Conservation (phyloP, 1,284 basidiomycete species). For the Cutaneotrichosporon arboriforme region DNA sequence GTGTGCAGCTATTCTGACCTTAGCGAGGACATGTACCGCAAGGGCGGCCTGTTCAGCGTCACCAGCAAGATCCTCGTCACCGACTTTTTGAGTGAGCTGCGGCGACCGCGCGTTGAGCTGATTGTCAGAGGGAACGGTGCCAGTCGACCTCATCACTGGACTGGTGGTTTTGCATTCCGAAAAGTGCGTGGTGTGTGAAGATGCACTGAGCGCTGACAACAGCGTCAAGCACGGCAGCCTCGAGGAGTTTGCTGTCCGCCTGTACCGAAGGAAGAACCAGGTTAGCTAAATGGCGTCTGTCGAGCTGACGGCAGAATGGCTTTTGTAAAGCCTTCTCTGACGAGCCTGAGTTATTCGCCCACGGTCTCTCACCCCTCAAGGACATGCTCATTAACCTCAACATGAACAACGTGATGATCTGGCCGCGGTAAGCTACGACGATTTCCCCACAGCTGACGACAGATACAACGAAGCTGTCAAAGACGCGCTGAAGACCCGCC, state of each 20-base stretch:
- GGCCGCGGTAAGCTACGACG: conserved; percentile 64
- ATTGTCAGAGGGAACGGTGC: too few species aligned
- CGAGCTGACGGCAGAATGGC: conserved; percentile 54
- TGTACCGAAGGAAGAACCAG: conserved; percentile 79
- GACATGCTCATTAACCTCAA: conserved; percentile 90
- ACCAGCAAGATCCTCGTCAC: conserved; percentile 92
- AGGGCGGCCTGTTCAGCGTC: conserved; percentile 82
- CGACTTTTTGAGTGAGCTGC: conserved; percentile 71
- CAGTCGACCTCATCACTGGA: conserved; percentile 82
- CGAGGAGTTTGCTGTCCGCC: conserved; percentile 83
- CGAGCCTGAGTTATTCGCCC: conserved; percentile 89
- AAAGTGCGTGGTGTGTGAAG: conserved; percentile 60
- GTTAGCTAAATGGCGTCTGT: conserved; percentile 27
- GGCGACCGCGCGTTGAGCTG: too few species aligned
- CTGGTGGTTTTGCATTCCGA: conserved; percentile 94
- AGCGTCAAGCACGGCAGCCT: conserved; percentile 78
- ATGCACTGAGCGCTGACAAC: not conserved
- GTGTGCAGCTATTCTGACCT: conserved; percentile 1
- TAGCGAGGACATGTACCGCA: conserved; percentile 78
- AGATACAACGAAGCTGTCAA: conserved; percentile 89
- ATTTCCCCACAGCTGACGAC: not conserved
- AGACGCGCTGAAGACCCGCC: conserved; percentile 67
- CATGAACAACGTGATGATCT: conserved; percentile 79
- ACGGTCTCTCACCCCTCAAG: conserved; percentile 82
- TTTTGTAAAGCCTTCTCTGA: conserved; percentile 97